Base-by-base conservation (phyloP, 2,329 filamentous ascomycete genomes). In the Thermochaetoides dissita region DNA sequence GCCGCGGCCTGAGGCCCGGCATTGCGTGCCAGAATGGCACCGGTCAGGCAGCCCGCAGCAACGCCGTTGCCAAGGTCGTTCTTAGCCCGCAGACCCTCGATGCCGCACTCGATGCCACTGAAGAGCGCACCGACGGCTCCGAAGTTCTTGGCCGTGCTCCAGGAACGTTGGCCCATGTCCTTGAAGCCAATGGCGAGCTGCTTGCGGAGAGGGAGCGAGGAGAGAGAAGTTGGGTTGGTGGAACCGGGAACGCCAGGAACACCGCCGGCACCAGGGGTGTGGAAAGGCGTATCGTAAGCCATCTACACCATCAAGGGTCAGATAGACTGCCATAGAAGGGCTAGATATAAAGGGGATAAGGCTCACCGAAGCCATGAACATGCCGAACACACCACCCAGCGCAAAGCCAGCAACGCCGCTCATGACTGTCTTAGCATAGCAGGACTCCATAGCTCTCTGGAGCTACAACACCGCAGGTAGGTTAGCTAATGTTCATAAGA, bases 321-420 rank as follows among this genome's bases (percentile, higher is more conserved):
- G 39, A 39, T 39, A 42, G 42, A 35, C 10, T 10, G 34, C 8
- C 10, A 35, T 7, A 8, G 10, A 12, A 35, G 6, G 34, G 10
- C n/a, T 10, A n/a, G 36, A 42, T 34, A 28, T n/a, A 34, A 12
- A 32, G 31, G 24, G 12, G 38, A 10, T 38, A 36, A 42, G 36
- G 42, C 81, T 49, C 78, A 94, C 86, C 57, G 84, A 91, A 46
- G 88, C 86, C 89, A 96, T 98, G 69, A 98, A 98, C 55, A 96
- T 74, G 53, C 91, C 91, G 54, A 98, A 98, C 36, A 93, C 69
- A 55, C 87, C 91, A 49, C 91, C 91, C 51, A 98, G 80, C 33
- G 81, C 91, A 56, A 95, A 95, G 10, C 91, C 91, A 76, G 93
- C 93, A 24, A 82, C 84, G 44, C 89, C 91, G 0, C 88, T 84